Conservation (phyloP, 2,329 filamentous ascomycete genomes). For the Berkeleyomyces basicola region DNA sequence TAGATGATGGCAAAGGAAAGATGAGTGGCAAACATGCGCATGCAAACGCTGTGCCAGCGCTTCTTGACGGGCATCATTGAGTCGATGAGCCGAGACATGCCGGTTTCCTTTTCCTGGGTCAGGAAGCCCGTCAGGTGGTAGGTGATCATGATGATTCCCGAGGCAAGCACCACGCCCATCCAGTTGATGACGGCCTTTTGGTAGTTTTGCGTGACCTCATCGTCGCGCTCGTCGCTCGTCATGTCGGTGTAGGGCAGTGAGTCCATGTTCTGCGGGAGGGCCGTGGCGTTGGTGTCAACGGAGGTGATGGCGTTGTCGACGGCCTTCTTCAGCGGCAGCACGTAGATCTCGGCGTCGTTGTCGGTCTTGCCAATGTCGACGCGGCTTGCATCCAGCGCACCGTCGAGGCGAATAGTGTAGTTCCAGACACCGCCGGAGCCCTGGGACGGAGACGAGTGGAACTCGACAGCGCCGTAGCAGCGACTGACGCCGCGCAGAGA, state of each 20-base stretch:
- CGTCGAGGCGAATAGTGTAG: slow-evolving; percentile 68
- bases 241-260: slow-evolving; percentile 64
- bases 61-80: slow-evolving; percentile 71
- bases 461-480: slow-evolving; percentile 60
- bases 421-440: slow-evolving; percentile 58
- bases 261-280: slow-evolving; percentile 30
- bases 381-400: slow-evolving; percentile 39
- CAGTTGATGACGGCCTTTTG: slow-evolving; percentile 54
- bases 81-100: slow-evolving; percentile 78
- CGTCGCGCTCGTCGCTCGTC: slow-evolving; percentile 49
- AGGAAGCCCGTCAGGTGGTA: slow-evolving; percentile 81
- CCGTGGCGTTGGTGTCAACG: slow-evolving; percentile 23
- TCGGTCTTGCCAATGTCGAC: slow-evolving; percentile 46
- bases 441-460: slow-evolving; percentile 58
- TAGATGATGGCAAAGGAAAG: slow-evolving; percentile 68
- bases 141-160: slow-evolving; percentile 62
- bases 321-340: slow-evolving; percentile 62
- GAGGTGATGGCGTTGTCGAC: slow-evolving; percentile 57
- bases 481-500: slow-evolving; percentile 48
- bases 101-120: slow-evolving; percentile 68
- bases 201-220: slow-evolving; percentile 50
- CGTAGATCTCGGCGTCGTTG: slow-evolving; percentile 64
- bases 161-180: slow-evolving; percentile 62
- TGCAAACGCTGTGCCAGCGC: slow-evolving; percentile 60
- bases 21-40: slow-evolving; percentile 64